A percentile compares a stretch with the other conserved stretches of the same genome.
Conservation (phyloP, 2,329 filamentous ascomycete genomes). For the Stagonosporopsis tanaceti region DNA sequence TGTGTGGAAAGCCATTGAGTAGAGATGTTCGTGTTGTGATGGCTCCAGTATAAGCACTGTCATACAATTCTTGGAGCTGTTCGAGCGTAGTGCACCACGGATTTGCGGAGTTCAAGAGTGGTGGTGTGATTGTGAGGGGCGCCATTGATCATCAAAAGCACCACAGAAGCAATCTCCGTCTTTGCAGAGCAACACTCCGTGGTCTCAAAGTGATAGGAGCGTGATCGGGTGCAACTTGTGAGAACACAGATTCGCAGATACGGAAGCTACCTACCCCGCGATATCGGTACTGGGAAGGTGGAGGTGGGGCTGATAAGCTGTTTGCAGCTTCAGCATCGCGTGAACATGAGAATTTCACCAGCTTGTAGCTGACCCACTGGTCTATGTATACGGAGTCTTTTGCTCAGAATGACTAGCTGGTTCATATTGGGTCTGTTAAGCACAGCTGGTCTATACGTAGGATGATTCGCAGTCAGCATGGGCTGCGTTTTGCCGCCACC, state of each 20-base stretch:
- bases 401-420: not conserved
- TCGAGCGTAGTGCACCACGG: slow-evolving; percentile 75
- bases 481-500: slow-evolving; percentile 3
- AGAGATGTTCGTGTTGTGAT: slow-evolving; percentile 78
- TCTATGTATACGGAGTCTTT: not conserved
- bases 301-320: slow-evolving; percentile 16
- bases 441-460: not conserved
- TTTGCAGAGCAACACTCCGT: not conserved
- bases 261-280: slow-evolving; percentile 10
- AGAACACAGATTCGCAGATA: not conserved
- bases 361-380: not conserved
- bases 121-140: slow-evolving; percentile 64
- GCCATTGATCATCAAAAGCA: slow-evolving; percentile 25
- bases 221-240: not conserved
- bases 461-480: not conserved
- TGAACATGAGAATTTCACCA: not conserved
- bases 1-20: slow-evolving; percentile 69
- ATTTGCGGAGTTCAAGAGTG: slow-evolving; percentile 76
- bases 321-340: slow-evolving; percentile 1
- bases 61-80: slow-evolving; percentile 69
- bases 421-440: not conserved
- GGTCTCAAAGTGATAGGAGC: not conserved
- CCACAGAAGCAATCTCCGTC: not conserved
- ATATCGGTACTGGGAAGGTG: not conserved
- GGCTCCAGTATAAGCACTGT: slow-evolving; percentile 70